These are phyloP conservation scores for Neurospora sp. DNA, from an alignment of 495 filamentous ascomycete species.

Conservation along the genomic window DNA sequence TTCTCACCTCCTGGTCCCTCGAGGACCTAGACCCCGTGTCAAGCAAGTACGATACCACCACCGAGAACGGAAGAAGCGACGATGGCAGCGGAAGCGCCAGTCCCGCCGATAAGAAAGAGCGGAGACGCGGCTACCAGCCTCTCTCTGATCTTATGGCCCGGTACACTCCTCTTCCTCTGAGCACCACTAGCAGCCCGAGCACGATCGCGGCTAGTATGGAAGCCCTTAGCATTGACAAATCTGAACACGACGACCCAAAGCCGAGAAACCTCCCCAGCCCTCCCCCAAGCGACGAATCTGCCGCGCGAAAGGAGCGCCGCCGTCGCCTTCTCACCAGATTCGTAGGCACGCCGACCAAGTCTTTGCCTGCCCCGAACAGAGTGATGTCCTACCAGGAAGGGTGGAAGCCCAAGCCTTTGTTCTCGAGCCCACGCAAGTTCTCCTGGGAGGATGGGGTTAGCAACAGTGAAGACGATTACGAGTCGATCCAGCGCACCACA, in stretches of 20 bases:
- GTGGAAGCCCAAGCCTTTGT: neutral
- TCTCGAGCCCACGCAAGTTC: neutral
- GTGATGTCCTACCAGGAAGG: neutral
- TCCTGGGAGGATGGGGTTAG: neutral
- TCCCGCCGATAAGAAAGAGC: neutral
- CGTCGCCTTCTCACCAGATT: neutral
- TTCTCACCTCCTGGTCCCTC: neutral
- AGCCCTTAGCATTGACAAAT: neutral
- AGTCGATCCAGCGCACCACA: neutral
- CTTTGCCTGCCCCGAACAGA: neutral
- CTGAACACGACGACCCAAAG: neutral
- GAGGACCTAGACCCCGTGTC: neutral
- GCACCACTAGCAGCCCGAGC: neutral
- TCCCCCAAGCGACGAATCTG: neutral
- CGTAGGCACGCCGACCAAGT: neutral
- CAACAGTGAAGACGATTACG: neutral
- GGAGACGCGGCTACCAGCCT: neutral
- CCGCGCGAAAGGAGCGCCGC: neutral
- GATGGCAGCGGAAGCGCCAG: neutral
- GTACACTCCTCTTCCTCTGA: neutral
- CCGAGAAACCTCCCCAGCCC: neutral
- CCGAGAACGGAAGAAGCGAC: neutral
- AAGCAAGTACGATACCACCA: neutral
- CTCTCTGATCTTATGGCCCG: neutral
- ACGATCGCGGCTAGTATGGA: neutral